Evolutionary conservation across 2,329 filamentous ascomycete genomes (phyloP).

Genomic region (Pseudogymnoascus sp.): DNA sequence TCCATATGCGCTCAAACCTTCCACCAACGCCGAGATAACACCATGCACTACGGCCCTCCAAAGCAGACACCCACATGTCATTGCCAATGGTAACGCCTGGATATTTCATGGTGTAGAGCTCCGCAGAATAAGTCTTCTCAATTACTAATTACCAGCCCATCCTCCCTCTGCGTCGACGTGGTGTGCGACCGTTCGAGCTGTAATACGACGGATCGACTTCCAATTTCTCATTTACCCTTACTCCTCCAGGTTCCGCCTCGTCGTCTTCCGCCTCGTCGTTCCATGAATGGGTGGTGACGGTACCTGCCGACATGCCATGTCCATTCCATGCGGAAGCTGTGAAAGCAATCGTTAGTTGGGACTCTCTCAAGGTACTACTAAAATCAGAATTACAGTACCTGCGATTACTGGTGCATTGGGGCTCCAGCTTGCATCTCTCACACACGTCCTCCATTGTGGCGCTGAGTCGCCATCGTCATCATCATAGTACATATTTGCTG

Average conservation of each 20-base stretch:
- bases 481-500: conserved; percentile 20
- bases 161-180: not conserved
- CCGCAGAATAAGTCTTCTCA: not conserved
- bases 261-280: conserved; percentile 53
- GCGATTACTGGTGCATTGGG: conserved; percentile 59
- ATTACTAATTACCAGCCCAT: conserved; percentile 2
- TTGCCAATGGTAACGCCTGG: not conserved
- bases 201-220: conserved; percentile 21
- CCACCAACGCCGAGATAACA: not conserved
- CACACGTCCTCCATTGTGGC: conserved; percentile 54
- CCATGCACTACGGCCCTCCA: not conserved
- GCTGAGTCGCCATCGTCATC: conserved; percentile 17
- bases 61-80: not conserved
- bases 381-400: conserved; percentile 16
- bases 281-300: conserved; percentile 61
- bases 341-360: conserved; percentile 12
- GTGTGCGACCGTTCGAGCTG: not conserved
- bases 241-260: conserved; percentile 43
- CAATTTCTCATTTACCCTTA: conserved; percentile 37
- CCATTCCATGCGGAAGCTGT: conserved; percentile 63
- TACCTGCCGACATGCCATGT: conserved; percentile 56
- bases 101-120: not conserved
- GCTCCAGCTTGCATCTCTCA: conserved; percentile 67
- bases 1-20: not conserved
- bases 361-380: not conserved